Base-by-base conservation (phyloP, 257 asterid species). In the Salvia rosmarinus region DNA sequence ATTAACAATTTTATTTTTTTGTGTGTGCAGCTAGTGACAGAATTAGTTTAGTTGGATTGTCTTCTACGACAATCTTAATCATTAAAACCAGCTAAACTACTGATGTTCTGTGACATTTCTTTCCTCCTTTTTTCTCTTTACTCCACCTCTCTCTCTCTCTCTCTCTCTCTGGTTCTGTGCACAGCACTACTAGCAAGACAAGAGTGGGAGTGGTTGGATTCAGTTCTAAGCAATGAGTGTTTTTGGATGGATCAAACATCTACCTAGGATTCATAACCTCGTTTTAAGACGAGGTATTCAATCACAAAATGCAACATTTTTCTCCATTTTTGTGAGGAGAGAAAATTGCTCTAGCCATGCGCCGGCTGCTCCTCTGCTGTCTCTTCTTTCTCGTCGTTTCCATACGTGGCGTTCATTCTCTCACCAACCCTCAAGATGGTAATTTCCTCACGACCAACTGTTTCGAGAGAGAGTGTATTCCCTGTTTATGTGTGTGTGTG, bases 371-470 rank as follows among this genome's bases (percentile, higher is more conserved):
- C 49, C 63, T 75, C 64, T 40, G n/a, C n/a, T n/a, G n/a, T n/a
- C n/a, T 75, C 39, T 72, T 80, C 20, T 17, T 73, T 42, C 70
- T 65, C 43, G 69, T 60, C 59, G 5, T 37, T 3, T 71, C 66
- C 61, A 37, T 70, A 42, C 64, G 30, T 42, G 65, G 14, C 12
- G n/a, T 23, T 47, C 49, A 64, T 76, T 76, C 84, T 28, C 44
- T 30, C 63, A 84, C 88, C 2, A 79, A 81, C 30, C 84, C 88
- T 16, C 88, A 84, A 28, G 88, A 84, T 68, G 88, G 88, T 84
- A 83, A 77, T 34, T 17, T 1, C 58, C 43, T 67, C 37, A 6
- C 43, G 9, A 69, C n/a, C 0, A 17, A 39, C 52, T 30, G 11
- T 42, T 5, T 46, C n/a, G n/a, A n/a, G n/a, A n/a, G n/a, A n/a